Base-by-base conservation (phyloP, 1,284 basidiomycete genomes). In the Malassezia restricta region DNA sequence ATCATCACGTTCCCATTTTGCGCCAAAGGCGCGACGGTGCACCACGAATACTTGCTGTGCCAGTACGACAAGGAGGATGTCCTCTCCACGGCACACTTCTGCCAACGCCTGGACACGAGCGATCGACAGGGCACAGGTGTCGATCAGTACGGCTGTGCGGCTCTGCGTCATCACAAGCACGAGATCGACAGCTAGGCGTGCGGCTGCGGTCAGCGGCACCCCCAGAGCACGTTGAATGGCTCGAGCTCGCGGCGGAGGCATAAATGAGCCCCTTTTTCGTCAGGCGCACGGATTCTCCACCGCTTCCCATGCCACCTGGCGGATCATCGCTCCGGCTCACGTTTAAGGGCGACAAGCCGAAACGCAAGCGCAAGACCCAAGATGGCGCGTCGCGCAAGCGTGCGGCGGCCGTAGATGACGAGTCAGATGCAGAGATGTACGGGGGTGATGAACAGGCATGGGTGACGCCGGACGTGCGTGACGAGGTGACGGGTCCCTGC, bases 391-490 rank as follows among this genome's bases (percentile, higher is more conserved):
- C 32, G 35, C 35, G 31, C n/a, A 37, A 45, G 42, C 42, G 42
- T 24, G 42, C 32, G n/a, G 6, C 43, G 5, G 15, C 32, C 6
- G 6, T 17, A 7, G 50, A 32, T 41, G 43, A 49, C 29, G 53
- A 50, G 40, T 55, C 53, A 5, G 53, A 55, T 20, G 47, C 40
- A 3, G 53, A 55, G 27, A 46, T 46, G 47, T 50, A 50, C 12
- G 53, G 53, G 9, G 53, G 53, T 12, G 53, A 55, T 20, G 53
- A 55, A 8, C 53, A 55, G 31, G 53, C 53, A 15, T 55, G 53
- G 53, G 53, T 55, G 7, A 27, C 42, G 9, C 48, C 39, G 1
- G 48, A 41, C 31, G 8, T n/a, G 27, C 27, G 32, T 17, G 38
- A 30, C 31, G 53, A 55, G 20, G 20, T 55, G 12, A 50, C 43